phyloP scores from a whole-genome alignment of 805 yeast genomes.

The Monosporozyma siamensis region DNA sequence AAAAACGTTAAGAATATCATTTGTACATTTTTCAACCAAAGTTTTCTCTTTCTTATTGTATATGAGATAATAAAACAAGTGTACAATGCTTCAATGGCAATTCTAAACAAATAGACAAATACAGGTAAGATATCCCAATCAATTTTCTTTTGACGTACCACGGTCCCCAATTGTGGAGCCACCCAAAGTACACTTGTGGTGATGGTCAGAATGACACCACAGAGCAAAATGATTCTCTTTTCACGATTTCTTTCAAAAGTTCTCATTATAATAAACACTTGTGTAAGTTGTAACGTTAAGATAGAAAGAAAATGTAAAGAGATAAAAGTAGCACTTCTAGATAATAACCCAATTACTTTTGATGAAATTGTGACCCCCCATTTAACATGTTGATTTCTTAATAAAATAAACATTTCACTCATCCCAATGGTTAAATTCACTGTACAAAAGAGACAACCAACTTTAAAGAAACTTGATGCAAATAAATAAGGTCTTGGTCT shows the following conservation, averaged over 20 bases:
- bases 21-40: conserved; percentile 36
- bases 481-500: conserved; percentile 50
- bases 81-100: conserved; percentile 60
- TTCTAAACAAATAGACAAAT: conserved; percentile 62
- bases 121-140: conserved; percentile 55
- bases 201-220: conserved; percentile 46
- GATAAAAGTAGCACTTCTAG: conserved; percentile 38
- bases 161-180: conserved; percentile 33
- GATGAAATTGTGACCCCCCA: conserved; percentile 28
- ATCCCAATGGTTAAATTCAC: conserved; percentile 45
- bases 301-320: conserved; percentile 51
- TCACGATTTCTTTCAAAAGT: conserved; percentile 60
- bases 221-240: conserved; percentile 48
- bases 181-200: conserved; percentile 64
- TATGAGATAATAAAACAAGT: conserved; percentile 54
- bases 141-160: conserved; percentile 19
- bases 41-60: conserved; percentile 41
- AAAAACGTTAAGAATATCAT: conserved; percentile 49
- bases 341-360: conserved; percentile 30
- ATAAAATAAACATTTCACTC: conserved; percentile 36
- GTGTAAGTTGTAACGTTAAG: conserved; percentile 51
- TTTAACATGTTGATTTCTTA: conserved; percentile 39
- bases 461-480: conserved; percentile 19
- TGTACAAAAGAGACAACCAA: conserved; percentile 45
- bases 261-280: conserved; percentile 63